Evolutionary conservation across 2,329 filamentous ascomycete genomes (phyloP).

Genomic region (Chaetomium strumarium): DNA sequence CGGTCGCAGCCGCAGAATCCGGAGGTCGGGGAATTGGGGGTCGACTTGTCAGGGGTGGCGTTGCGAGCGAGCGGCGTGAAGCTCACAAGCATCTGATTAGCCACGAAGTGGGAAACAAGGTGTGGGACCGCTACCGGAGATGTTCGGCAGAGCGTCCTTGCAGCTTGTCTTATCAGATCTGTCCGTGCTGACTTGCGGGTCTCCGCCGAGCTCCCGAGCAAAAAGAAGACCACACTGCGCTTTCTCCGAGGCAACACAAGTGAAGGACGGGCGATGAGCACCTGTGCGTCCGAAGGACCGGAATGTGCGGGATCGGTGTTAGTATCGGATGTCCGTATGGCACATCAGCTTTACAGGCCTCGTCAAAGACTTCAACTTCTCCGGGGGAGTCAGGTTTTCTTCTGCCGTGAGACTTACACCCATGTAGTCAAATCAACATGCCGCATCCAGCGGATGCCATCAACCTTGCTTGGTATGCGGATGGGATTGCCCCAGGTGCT

Average conservation of each 20-base stretch:
- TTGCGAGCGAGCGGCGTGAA: too few relatives aligned
- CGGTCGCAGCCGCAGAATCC: slow-evolving; percentile 12
- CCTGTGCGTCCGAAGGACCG: background rate
- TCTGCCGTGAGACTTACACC: too few relatives aligned
- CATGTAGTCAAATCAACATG: too few relatives aligned
- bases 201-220: slow-evolving; percentile 17
- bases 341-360: background rate
- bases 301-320: background rate
- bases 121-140: slow-evolving; percentile 4
- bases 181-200: slow-evolving; percentile 7
- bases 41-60: slow-evolving; percentile 3
- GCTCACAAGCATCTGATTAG: background rate
- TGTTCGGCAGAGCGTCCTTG: slow-evolving; percentile 15
- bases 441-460: too few relatives aligned
- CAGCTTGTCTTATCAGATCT: slow-evolving; percentile 20
- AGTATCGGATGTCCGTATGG: background rate
- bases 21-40: slow-evolving; percentile 18
- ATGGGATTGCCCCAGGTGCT: too few relatives aligned
- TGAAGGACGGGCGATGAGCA: too few relatives aligned
- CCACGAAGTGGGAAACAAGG: background rate
- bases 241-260: slow-evolving; percentile 16
- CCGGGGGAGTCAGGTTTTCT: too few relatives aligned
- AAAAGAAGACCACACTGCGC: background rate
- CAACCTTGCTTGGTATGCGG: too few relatives aligned
- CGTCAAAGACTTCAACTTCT: background rate